These are phyloP conservation scores for Silybum marianum DNA, from an alignment of 129 eudicot species.

Conservation along the genomic window DNA sequence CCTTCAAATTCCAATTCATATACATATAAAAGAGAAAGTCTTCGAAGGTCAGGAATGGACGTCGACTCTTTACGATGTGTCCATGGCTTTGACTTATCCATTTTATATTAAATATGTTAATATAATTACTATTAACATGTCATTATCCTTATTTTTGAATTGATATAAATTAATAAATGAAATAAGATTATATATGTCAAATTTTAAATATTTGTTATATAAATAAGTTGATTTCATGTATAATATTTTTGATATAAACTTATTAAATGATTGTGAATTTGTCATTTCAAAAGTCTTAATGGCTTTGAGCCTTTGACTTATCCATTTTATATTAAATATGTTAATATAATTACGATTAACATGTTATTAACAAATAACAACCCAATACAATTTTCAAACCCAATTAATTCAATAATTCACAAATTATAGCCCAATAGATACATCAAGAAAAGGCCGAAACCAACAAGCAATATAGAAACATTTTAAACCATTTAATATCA, in stretches of 20 bases:
- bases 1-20: not conserved
- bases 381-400: not conserved
- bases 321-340: no score
- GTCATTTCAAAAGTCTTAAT: no score
- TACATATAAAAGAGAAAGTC: not conserved
- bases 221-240: not conserved
- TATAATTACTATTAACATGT: not conserved
- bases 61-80: not conserved
- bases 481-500: not conserved
- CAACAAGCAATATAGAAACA: not conserved
- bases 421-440: not conserved
- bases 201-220: no score
- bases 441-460: not conserved
- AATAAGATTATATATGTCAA: no score
- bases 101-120: not conserved
- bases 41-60: not conserved
- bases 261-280: no score
- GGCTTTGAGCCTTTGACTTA: no score
- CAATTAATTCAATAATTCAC: not conserved
- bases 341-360: no score
- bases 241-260: no score
- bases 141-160: not conserved
- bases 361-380: not conserved
- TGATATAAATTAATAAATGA: not conserved
- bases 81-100: constrained; percentile 24